Conservation (phyloP, 148 eudicot species). For the Salicornia ramosissima region DNA sequence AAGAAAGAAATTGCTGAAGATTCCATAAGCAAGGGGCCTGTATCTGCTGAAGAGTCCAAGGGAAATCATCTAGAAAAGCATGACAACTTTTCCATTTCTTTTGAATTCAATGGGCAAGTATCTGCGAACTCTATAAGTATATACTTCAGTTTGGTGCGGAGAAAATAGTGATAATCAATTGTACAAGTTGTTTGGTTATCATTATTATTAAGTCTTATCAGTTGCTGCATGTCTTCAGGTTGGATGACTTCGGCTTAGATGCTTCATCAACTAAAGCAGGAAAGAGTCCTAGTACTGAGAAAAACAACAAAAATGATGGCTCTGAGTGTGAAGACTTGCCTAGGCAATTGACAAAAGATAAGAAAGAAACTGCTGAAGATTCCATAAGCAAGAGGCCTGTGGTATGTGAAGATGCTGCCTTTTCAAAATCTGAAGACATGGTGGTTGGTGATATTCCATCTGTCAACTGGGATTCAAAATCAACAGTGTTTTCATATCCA, state of each 20-base stretch:
- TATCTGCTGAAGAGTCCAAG: too few species aligned
- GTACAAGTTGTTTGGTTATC: background rate
- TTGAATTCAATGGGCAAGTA: conserved; percentile 73
- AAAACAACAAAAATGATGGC: conserved; percentile 29
- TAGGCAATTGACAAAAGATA: conserved; percentile 20
- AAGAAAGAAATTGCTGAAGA: conserved; percentile 24
- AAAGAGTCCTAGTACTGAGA: conserved; percentile 28
- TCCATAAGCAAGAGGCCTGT: conserved; percentile 21
- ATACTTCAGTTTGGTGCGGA: conserved; percentile 4
- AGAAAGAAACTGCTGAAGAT: conserved; percentile 25
- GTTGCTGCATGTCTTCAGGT: conserved; percentile 35
- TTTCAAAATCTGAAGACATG: conserved; percentile 30
- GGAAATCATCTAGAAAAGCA: conserved; percentile 39
- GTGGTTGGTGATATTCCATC: conserved; percentile 16
- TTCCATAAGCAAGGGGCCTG: conserved; percentile 20
- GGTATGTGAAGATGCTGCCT: conserved; percentile 21
- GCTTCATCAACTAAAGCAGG: conserved; percentile 36
- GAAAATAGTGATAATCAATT: background rate
- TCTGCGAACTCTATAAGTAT: conserved; percentile 4
- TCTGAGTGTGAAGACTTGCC: conserved; percentile 30
- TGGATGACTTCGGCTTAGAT: conserved; percentile 53
- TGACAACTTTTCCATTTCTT: conserved; percentile 44
- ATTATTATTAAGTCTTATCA: conserved; percentile 6
- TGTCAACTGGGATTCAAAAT: conserved; percentile 24
- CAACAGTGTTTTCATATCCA: conserved; percentile 20